Evolutionary conservation across 1,284 basidiomycete species (phyloP), one percentile per base, ranked within the genome.

Genomic region (Wallemia hederae): DNA sequence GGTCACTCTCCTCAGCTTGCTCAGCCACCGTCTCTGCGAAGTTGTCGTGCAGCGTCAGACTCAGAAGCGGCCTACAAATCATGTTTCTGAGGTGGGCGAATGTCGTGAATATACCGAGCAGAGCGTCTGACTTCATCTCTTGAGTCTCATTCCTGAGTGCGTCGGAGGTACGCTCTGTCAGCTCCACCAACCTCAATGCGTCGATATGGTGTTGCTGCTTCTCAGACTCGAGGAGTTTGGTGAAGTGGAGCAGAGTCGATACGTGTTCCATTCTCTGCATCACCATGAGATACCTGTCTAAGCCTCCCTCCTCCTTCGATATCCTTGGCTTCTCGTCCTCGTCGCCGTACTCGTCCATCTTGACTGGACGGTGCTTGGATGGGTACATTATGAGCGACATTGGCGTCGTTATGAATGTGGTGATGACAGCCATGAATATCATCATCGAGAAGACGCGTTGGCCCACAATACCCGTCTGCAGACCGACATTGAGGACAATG

Each of bases 91-190:
- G 64, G 19, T 63, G 62, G 14, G 68, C 66, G 63, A 73, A 72
- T 0, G 83, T 83, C 60, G 78, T 78, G 73, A 85, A 85, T 49
- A 92, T 78, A 58, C 82, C 80, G 27, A 89, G 73, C 27, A 91
- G 74, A 11, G 87, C 79, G 68, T 96, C 90, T 62, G 55, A 88
- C 74, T 17, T 79, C 71, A 58, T 75, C 74, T 61, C 84, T 80
- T 0, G 77, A 78, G 29, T 80, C 80, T 60, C 85, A 80, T 1
- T 83, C 84, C 67, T 80, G 81, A 71, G 92, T 77, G 27, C 81
- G 0, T 84, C 85, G 9, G 84, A 88, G 0, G 86, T 85, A 63
- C 89, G 81, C 60, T 82, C 81, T 7, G 86, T 85, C 60, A 94
- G 76, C 68, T 91, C 89, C 65, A 91, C 79, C n/a, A 92, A 76